Base-by-base conservation (phyloP, 768 basidiomycete species). In the Dendrothele bispora region DNA sequence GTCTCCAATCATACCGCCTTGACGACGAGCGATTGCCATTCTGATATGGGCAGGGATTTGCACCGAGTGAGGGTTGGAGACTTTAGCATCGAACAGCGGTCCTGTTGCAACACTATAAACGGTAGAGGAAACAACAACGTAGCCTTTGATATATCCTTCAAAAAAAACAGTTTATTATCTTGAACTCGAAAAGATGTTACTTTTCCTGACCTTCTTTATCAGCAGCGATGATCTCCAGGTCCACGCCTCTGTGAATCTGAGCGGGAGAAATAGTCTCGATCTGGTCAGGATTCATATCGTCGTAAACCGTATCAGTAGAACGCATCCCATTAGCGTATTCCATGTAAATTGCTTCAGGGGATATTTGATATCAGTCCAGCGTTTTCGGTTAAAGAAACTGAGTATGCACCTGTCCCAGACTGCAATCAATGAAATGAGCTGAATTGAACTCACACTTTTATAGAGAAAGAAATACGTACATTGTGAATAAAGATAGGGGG, bases 401-500 rank as follows among this genome's bases (percentile, higher is more conserved):
- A n/a, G 14, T 70, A 18, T 24, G 32, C 32, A 75, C 78, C 78
- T 17, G 72, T 75, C 11, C 80, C 79, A 38, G 79, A 81, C 78
- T 82, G 41, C 5, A 27, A 5, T 39, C 18, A 25, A 39, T n/a
- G n/a, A 17, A 21, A 26, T 1, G 17, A 14, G 15, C 20, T 36
- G 17, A 10, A 34, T 21, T 32, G 15, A 18, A 20, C 7, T 17
- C 14, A 18, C 6, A 20, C 5, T 6, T 29, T 14, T 14, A 32
- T 2, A 20, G 7, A 11, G 14, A n/a, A 43, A 2, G 14, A 14
- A 5, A 43, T 3, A 63, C 82, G 54, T 55, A 83, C 85, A 0
- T 83, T 85, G 56, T 88, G 82, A n/a, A 88, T 84, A 8, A 82
- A 67, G 47, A 72, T 69, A 5, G 82, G 73, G 2, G 61, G 56